These are phyloP conservation scores for Chloridella minuta DNA, from an alignment of 352 stramenopile genomes.

Conservation along the genomic window DNA sequence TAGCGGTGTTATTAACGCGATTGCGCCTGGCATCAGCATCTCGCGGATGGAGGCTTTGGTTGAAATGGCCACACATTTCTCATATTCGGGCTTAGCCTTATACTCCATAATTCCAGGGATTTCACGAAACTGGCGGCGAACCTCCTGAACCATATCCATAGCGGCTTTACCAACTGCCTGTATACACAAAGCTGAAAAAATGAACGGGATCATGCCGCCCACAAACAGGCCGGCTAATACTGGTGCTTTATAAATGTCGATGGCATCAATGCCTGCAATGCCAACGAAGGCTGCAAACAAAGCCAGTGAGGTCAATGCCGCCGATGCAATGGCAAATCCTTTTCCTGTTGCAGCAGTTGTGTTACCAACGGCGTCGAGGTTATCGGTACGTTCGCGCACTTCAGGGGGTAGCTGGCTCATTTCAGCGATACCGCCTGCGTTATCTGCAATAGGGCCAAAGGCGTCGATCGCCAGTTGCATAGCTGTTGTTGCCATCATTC, in stretches of 20 bases:
- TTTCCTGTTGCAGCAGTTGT: constrained; percentile 97
- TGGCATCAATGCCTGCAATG: constrained; percentile 23
- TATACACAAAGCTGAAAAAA: constrained; percentile 97
- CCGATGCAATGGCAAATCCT: constrained; percentile 94
- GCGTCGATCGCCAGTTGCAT: constrained; percentile 95
- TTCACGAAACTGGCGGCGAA: constrained; percentile 91
- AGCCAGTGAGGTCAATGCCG: constrained; percentile 79
- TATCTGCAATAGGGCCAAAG: constrained; percentile 95
- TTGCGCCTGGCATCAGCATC: constrained; percentile 84
- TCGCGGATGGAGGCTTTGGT: constrained; percentile 78
- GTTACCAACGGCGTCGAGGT: constrained; percentile 91
- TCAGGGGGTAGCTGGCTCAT: constrained; percentile 80
- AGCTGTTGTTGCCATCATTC: constrained; percentile 87
- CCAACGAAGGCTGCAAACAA: constrained; percentile 90
- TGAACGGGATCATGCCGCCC: constrained; percentile 97
- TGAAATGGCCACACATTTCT: constrained; percentile 92
- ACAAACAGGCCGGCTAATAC: constrained; percentile 95
- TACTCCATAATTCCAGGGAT: constrained; percentile 39
- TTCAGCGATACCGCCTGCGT: constrained; percentile 93
- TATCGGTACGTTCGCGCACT: constrained; percentile 93
- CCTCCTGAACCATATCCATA: constrained; percentile 97
- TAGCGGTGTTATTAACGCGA: constrained; percentile 92
- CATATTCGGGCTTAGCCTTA: constrained; percentile 40
- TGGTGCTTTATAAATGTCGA: constrained; percentile 32
- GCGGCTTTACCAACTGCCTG: constrained; percentile 87